Evolutionary conservation across 805 yeast species (phyloP).

Genomic region (Hanseniaspora clermontiae): DNA sequence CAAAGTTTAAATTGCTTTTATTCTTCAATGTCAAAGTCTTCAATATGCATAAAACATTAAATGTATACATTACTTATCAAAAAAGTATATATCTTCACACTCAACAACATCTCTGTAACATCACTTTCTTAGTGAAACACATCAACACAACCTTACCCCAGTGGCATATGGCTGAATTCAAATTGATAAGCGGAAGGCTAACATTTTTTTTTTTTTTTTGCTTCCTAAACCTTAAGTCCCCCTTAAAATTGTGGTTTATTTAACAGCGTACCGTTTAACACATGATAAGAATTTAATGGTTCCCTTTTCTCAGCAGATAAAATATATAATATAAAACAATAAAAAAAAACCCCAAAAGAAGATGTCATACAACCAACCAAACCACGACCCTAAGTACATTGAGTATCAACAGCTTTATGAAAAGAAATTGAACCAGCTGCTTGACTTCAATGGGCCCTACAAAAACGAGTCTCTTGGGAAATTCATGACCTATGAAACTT

Average conservation of each 20-base stretch:
- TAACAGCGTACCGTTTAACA: no score
- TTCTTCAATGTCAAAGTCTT: no score
- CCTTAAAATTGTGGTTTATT: neutral
- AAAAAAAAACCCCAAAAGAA: neutral
- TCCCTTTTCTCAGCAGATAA: neutral
- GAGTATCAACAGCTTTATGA: slow-evolving; percentile 66
- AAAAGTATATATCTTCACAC: no score
- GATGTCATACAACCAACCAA: slow-evolving; percentile 30
- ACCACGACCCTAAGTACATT: slow-evolving; percentile 51
- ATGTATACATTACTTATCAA: no score
- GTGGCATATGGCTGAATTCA: neutral
- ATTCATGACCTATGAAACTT: slow-evolving; percentile 44
- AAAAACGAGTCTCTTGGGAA: slow-evolving; percentile 61
- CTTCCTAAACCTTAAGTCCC: neutral
- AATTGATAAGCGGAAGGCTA: neutral
- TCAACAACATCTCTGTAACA: no score
- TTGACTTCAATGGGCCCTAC: slow-evolving; percentile 64
- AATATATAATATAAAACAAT: neutral
- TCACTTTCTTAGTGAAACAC: no score
- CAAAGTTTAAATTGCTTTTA: no score
- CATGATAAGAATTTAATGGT: no score
- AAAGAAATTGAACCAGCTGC: slow-evolving; percentile 60
- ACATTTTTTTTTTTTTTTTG: neutral
- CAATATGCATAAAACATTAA: no score
- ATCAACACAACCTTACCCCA: neutral